Evolutionary conservation across 2,329 filamentous ascomycete species (phyloP).

Genomic region (Hirsutella rhossiliensis): DNA sequence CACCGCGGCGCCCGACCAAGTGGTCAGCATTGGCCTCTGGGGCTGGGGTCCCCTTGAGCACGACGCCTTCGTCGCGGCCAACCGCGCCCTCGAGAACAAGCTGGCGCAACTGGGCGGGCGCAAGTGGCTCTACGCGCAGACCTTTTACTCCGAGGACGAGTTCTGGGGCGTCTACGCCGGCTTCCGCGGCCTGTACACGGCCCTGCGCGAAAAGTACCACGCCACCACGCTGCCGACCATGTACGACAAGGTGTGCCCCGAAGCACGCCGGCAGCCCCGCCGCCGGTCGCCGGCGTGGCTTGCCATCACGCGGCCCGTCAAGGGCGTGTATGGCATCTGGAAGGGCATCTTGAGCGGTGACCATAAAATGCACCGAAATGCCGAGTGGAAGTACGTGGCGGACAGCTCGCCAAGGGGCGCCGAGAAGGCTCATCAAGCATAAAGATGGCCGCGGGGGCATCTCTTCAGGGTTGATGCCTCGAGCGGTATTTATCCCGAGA

Average conservation of each 20-base stretch:
- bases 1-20: conserved; percentile 15
- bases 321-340: conserved; percentile 46
- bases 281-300: conserved; percentile 24
- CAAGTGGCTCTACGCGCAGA: conserved; percentile 83
- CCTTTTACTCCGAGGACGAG: conserved; percentile 64
- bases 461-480: too few relatives aligned
- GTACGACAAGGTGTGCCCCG: conserved; percentile 57
- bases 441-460: too few relatives aligned
- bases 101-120: conserved; percentile 58
- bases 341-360: conserved; percentile 46
- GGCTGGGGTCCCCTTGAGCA: conserved; percentile 53
- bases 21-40: conserved; percentile 65
- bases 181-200: conserved; percentile 43
- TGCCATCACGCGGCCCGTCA: conserved; percentile 41
- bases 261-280: conserved; percentile 15
- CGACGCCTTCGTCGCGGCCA: conserved; percentile 52
- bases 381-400: conserved; percentile 36
- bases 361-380: conserved; percentile 39
- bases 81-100: conserved; percentile 59
- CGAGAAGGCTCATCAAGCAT: too few relatives aligned
- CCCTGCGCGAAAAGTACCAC: conserved; percentile 47
- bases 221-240: conserved; percentile 52
- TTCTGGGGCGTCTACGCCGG: conserved; percentile 56
- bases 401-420: too few relatives aligned
- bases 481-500: too few relatives aligned